These are phyloP conservation scores for Didymella pomorum DNA, from an alignment of 2,329 filamentous ascomycete genomes.

Conservation along the genomic window DNA sequence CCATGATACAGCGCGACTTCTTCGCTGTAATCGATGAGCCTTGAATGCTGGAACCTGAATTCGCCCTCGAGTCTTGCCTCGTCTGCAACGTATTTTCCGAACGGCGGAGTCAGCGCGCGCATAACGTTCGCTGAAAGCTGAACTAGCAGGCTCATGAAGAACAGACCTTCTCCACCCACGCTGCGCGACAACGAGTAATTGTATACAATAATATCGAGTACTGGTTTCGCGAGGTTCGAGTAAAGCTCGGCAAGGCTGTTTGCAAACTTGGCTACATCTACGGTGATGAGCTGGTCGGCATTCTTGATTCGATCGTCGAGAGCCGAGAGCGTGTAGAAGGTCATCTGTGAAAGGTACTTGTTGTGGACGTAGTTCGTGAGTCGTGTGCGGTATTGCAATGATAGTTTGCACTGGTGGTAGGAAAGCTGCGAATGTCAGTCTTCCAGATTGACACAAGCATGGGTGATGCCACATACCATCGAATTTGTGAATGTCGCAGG, in stretches of 20 bases:
- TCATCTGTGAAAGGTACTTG: conserved; percentile 95
- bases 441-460: not conserved
- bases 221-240: conserved; percentile 92
- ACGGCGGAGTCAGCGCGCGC: conserved; percentile 92
- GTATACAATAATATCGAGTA: conserved; percentile 96
- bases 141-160: conserved; percentile 93
- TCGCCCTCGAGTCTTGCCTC: conserved; percentile 94
- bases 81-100: conserved; percentile 96
- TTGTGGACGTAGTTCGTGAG: conserved; percentile 95
- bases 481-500: conserved; percentile 98
- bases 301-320: conserved; percentile 98
- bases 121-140: conserved; percentile 93
- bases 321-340: conserved; percentile 94
- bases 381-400: conserved; percentile 89
- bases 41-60: conserved; percentile 93
- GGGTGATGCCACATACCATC: conserved; percentile 70
- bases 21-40: conserved; percentile 94
- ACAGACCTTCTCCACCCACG: conserved; percentile 94
- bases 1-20: conserved; percentile 92
- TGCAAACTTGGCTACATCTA: conserved; percentile 95
- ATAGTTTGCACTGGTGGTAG: conserved; percentile 95
- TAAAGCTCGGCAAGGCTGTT: conserved; percentile 95
- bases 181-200: conserved; percentile 92
- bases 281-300: conserved; percentile 94
- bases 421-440: conserved; percentile 69